These are phyloP conservation scores for Lepraria neglecta DNA, from an alignment of 495 filamentous ascomycete genomes.

Conservation along the genomic window DNA sequence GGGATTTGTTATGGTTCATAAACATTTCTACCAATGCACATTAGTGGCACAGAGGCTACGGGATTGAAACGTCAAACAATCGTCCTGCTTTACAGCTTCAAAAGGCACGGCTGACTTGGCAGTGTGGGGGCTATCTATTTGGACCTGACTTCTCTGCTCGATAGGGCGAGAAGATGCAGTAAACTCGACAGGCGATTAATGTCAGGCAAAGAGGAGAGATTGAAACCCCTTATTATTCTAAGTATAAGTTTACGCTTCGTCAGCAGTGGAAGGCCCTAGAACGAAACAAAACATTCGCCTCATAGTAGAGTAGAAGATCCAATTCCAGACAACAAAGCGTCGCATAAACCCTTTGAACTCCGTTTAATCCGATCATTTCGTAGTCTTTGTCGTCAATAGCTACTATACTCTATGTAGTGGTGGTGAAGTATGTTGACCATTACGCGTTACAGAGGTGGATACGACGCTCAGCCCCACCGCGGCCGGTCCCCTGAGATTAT, in stretches of 20 bases:
- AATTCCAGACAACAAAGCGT: not conserved
- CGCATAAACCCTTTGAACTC: not conserved
- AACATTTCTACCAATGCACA: not conserved
- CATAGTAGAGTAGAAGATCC: not conserved
- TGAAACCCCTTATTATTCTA: no score
- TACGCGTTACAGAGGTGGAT: conserved; percentile 5
- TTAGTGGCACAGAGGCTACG: not conserved
- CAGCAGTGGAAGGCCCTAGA: not conserved
- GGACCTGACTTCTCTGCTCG: not conserved
- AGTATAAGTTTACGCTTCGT: not conserved
- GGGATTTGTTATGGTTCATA: not conserved
- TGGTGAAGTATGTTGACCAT: not conserved
- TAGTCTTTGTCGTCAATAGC: conserved; percentile 1
- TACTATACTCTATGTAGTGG: not conserved
- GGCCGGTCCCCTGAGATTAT: conserved; percentile 8
- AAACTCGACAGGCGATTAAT: not conserved
- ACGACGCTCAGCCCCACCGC: not conserved
- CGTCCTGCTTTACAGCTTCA: not conserved
- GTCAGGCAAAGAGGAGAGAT: not conserved
- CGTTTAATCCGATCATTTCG: not conserved
- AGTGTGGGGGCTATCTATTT: not conserved
- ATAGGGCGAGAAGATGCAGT: not conserved
- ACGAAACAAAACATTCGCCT: not conserved
- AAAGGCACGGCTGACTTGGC: not conserved
- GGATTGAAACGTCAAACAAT: not conserved